Percentiles rank a stretch among this genome's conserved stretches.
phyloP scores from a whole-genome alignment of 2,329 filamentous ascomycete genomes.

The Teratosphaeriaceae sp. region DNA sequence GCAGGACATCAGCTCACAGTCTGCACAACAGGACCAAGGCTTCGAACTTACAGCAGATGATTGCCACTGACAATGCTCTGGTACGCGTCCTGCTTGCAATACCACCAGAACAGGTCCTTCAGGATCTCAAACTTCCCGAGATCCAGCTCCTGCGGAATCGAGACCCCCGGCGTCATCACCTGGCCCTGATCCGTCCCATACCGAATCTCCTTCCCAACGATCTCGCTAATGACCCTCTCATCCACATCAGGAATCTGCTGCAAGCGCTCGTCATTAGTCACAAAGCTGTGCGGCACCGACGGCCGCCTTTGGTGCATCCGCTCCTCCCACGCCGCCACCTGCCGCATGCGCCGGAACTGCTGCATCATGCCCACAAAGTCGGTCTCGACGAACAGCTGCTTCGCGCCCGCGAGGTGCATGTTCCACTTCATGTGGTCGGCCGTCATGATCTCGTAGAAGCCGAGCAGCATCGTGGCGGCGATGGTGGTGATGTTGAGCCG shows the following conservation, averaged over 20 bases:
- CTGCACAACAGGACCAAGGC: slow-evolving; percentile 8
- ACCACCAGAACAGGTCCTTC: slow-evolving; percentile 93
- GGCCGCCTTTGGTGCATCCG: slow-evolving; percentile 13
- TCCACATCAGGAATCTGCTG: slow-evolving; percentile 43
- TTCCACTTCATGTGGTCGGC: slow-evolving; percentile 96
- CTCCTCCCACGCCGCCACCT: slow-evolving; percentile 36
- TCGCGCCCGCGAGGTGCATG: slow-evolving; percentile 79
- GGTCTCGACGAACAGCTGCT: slow-evolving; percentile 75
- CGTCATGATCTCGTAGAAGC: slow-evolving; percentile 90
- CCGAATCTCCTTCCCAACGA: slow-evolving; percentile 52
- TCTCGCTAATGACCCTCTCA: slow-evolving; percentile 49
- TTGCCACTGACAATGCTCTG: slow-evolving; percentile 87
- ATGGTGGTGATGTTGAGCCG: slow-evolving; percentile 73
- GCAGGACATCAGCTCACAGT: slow-evolving; percentile 6
- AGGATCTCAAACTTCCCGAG: slow-evolving; percentile 74
- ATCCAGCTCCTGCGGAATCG: slow-evolving; percentile 43
- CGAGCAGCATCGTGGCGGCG: slow-evolving; percentile 79
- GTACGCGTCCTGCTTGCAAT: slow-evolving; percentile 86
- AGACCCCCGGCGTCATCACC: slow-evolving; percentile 34
- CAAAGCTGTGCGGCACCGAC: neutral
- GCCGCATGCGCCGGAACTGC: slow-evolving; percentile 60
- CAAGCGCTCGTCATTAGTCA: slow-evolving; percentile 20
- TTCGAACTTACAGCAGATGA: slow-evolving; percentile 71
- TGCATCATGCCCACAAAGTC: slow-evolving; percentile 68
- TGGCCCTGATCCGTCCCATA: slow-evolving; percentile 55